Evolutionary conservation across 2,329 filamentous ascomycete species (phyloP), one percentile per base, ranked within the genome.

Genomic region (Fusarium cicatricum): DNA sequence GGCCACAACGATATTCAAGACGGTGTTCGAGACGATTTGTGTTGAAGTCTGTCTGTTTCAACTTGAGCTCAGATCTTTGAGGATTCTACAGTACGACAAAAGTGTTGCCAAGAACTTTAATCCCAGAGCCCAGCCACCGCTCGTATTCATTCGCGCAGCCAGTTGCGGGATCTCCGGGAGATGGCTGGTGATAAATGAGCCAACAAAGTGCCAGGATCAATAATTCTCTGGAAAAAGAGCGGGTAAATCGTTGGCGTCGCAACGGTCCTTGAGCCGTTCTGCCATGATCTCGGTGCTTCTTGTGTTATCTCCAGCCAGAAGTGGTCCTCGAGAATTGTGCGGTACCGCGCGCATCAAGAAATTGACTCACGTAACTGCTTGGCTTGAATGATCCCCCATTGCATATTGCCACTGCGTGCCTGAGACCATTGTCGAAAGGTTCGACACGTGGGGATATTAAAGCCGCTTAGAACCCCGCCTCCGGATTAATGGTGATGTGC

Each of bases 401-500:
- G 31, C 45, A 26, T 34, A 11, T 37, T 29, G 16, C 37, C 42
- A 46, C 34, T 7, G 23, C 5, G 23, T 29, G 46, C 26, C 28
- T 40, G 41, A 53, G 44, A 38, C 31, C 37, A 38, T 42, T 37
- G 33, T 37, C 59, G 17, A 17, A 47, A 42, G 33, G 50, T 31
- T 32, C 36, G 50, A 56, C 59, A 62, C 59, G 59, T 60, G 59
- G 59, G 59, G 45, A 33, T 14, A 10, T 9, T 26, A 12, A 31
- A 40, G n/a, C 29, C 45, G 32, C 10, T 26, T n/a, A 31, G 44
- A 60, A 41, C 46, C 59, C 59, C 45, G 55, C 59, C 58, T 51
- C 59, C 31, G 33, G 29, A 49, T 45, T 52, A 29, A 37, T 21
- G 49, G 41, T 33, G 31, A 48, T 58, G 39, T 17, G 21, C 17